Base-by-base conservation (phyloP, 192 early-diverging fungal species). In the Dissophora ornata region DNA sequence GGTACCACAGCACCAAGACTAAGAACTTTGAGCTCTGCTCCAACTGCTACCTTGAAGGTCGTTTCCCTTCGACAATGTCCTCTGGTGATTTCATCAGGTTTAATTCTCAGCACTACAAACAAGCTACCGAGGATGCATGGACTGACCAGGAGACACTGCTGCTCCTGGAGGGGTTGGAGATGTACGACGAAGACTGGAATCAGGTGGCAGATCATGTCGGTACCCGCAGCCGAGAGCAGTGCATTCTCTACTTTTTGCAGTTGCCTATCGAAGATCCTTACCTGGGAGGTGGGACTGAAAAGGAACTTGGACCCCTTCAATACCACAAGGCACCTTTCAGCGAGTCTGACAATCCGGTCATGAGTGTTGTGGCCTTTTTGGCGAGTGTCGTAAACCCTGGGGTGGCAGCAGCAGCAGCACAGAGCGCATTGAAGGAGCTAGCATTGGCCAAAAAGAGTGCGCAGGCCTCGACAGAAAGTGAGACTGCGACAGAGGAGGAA, bases 111-210 rank as follows among this genome's bases (percentile, higher is more conserved):
- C 45, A 54, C 53, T 80, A 73, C 50, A 80, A 80, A 13, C 82
- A 80, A 51, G 80, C 81, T 15, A 73, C 83, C 22, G 87, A 85
- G 32, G 89, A 88, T 40, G 81, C 85, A 42, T 99, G 97, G 97
- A 89, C 83, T 5, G 90, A 96, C 47, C 88, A 93, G 78, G 97
- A 99, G 71, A 91, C 87, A 12, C 80, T 97, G 24, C 79, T 93
- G 29, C 79, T 99, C 36, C 80, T 99, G 30, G 97, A 99, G 83
- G 97, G 89, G 2, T 78, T 99, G 19, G 97, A 99, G 70, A 84
- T 95, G 84, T 97, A 86, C 82, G 93, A 97, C 48, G 93, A 97
- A 45, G 95, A 98, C 69, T 99, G 97, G 97, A 85, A 88, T 57
- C 86, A 89, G 42, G 89, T 99, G 36, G 88, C 96, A 16, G 94